phyloP scores from a whole-genome alignment of 352 stramenopile species.

The Hyaloperonospora brassicae region DNA sequence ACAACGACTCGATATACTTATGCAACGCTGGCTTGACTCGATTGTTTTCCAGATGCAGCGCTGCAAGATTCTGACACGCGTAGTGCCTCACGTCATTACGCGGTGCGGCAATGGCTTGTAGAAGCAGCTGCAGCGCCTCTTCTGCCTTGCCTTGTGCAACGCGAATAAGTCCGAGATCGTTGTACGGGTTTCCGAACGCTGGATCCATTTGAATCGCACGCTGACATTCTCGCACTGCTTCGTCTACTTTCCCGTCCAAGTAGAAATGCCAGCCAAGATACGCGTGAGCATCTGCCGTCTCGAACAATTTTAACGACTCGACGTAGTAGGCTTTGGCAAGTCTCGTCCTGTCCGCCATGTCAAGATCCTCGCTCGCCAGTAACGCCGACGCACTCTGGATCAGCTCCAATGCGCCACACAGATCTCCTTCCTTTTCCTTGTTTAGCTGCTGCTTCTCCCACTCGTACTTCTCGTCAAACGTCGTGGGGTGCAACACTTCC shows the following conservation, averaged over 20 bases:
- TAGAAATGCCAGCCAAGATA: slow-evolving; percentile 67
- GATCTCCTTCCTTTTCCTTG: slow-evolving; percentile 18
- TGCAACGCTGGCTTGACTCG: slow-evolving; percentile 55
- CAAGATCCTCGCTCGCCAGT: slow-evolving; percentile 35
- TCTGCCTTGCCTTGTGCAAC: slow-evolving; percentile 49
- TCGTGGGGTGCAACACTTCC: slow-evolving; percentile 20
- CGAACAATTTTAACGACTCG: slow-evolving; percentile 56
- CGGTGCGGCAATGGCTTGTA: slow-evolving; percentile 48
- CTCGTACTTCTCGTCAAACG: slow-evolving; percentile 50
- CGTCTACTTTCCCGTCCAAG: slow-evolving; percentile 47
- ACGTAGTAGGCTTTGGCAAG: slow-evolving; percentile 62
- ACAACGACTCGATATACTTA: slow-evolving; percentile 68
- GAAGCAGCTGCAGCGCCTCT: slow-evolving; percentile 49
- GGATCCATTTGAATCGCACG: slow-evolving; percentile 61
- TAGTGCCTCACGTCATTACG: slow-evolving; percentile 68
- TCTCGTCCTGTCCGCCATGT: slow-evolving; percentile 36
- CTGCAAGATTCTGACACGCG: slow-evolving; percentile 55
- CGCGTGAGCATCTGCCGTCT: slow-evolving; percentile 58
- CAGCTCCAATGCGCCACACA: slow-evolving; percentile 46
- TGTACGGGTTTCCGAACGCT: slow-evolving; percentile 62
- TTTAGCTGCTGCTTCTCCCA: slow-evolving; percentile 28
- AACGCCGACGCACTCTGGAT: slow-evolving; percentile 44
- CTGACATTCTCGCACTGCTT: slow-evolving; percentile 45
- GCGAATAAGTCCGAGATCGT: slow-evolving; percentile 60
- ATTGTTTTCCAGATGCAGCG: slow-evolving; percentile 54